These are phyloP conservation scores for Crassisporium funariophilum DNA, from an alignment of 768 basidiomycete genomes.

Conservation along the genomic window DNA sequence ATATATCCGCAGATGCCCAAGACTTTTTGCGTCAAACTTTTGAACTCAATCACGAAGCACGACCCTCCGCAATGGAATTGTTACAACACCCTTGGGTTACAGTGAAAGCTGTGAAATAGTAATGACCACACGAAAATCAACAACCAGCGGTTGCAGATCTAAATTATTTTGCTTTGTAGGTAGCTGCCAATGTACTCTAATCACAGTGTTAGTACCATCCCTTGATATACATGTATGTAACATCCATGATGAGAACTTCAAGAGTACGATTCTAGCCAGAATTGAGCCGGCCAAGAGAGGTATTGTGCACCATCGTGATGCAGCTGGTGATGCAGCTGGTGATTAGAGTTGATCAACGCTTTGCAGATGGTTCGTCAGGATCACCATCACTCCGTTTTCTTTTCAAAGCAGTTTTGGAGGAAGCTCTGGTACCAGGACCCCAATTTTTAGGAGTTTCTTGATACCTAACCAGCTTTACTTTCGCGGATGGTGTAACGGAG, in stretches of 20 bases:
- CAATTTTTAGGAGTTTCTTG: constrained; percentile 94
- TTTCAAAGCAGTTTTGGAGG: constrained; percentile 19
- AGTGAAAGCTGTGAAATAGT: no score
- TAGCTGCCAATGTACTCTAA: no score
- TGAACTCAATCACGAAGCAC: constrained; percentile 76
- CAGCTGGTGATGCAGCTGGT: no score
- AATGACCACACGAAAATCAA: no score
- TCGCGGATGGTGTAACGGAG: constrained; percentile 58
- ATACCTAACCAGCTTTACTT: constrained; percentile 82
- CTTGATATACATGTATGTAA: no score
- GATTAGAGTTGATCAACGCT: constrained; percentile 18
- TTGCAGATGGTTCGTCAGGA: constrained; percentile 21
- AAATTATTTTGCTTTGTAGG: no score
- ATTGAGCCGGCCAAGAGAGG: no score
- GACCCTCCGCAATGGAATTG: constrained; percentile 79
- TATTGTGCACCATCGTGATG: no score
- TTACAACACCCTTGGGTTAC: constrained; percentile 74
- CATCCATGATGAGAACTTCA: no score
- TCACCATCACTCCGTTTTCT: constrained; percentile 23
- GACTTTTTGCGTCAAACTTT: constrained; percentile 88
- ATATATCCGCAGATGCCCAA: constrained; percentile 87
- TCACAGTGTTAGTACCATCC: no score
- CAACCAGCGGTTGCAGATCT: no score
- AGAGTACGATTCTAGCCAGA: no score
- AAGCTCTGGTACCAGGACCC: constrained; percentile 81